Evolutionary conservation across 176 grass and related monocot species (phyloP), one percentile per base, ranked within the genome.

Genomic region (Triticum aestivum): DNA sequence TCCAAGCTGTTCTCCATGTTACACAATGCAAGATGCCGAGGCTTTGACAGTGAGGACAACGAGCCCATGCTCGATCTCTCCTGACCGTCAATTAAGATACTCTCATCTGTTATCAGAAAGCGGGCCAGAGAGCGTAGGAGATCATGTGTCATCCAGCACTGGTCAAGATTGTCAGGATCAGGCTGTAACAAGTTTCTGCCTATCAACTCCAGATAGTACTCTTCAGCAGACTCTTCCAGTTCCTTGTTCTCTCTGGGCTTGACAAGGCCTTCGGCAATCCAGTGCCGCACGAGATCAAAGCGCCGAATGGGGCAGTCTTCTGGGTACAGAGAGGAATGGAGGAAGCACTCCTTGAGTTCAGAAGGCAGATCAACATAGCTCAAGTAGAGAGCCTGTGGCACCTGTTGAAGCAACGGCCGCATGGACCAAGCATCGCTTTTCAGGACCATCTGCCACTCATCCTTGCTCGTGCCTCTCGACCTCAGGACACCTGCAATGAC

Each of bases 261-360:
- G 58, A 97, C 71, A 56, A 97, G 64, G 9, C 95, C 95, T 90
- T 97, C 95, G 23, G 92, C 92, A 66, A 97, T 89, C 95, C 92
- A 97, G 41, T 81, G 86, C 3, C 86, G 84, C 61, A 94, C 86
- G 56, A 97, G 86, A 64, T 83, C 86, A 83, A 89, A 91, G 27
- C 32, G 69, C 49, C 54, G 81, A 33, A 97, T 91, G 51, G 65
- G 80, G 26, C 37, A 86, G 69, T 94, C 92, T 78, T 91, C 84
- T 52, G 92, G 95, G 75, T 92, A 97, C 69, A 94, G 62, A 26
- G 92, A 86, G 42, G 86, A 97, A 69, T 92, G 89, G 13, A 97
- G 90, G 79, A 97, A 97, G 47, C 95, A 97, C 77, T 92, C 92
- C 73, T 97, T 97, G 5, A 94, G 73, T 65, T 92, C 69, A 76